Evolutionary conservation across 257 asterid genomes (phyloP).

Genomic region (Solanum pinnatisectum): DNA sequence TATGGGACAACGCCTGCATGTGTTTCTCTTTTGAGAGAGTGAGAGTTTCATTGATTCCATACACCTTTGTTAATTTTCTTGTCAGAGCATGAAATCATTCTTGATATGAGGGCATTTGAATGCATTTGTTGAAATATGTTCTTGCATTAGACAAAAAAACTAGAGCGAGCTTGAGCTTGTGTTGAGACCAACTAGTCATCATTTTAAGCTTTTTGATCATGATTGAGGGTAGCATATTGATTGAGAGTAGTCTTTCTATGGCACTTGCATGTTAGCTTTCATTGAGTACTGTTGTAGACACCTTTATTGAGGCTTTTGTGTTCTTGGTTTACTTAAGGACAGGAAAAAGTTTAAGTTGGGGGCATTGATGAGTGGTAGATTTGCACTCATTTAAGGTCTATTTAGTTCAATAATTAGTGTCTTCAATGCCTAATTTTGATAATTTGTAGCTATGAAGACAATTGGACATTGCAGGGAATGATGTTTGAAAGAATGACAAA

Average conservation of each 20-base stretch:
- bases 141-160: neutral
- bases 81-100: neutral
- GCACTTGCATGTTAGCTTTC: neutral
- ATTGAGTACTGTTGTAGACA: neutral
- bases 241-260: neutral
- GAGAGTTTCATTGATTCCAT: neutral
- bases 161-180: neutral
- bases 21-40: neutral
- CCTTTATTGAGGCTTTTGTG: neutral
- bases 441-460: neutral
- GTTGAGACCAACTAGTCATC: neutral
- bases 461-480: neutral
- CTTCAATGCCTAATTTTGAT: neutral
- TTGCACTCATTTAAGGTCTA: neutral
- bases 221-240: neutral
- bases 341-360: neutral
- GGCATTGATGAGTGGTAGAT: neutral
- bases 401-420: neutral
- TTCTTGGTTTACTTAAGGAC: neutral
- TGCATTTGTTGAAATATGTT: neutral
- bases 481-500: no score
- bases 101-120: neutral
- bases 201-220: neutral
- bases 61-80: neutral
- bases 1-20: neutral